Base-by-base conservation (phyloP, 148 eudicot genomes). In the Nyssa sinensis region DNA sequence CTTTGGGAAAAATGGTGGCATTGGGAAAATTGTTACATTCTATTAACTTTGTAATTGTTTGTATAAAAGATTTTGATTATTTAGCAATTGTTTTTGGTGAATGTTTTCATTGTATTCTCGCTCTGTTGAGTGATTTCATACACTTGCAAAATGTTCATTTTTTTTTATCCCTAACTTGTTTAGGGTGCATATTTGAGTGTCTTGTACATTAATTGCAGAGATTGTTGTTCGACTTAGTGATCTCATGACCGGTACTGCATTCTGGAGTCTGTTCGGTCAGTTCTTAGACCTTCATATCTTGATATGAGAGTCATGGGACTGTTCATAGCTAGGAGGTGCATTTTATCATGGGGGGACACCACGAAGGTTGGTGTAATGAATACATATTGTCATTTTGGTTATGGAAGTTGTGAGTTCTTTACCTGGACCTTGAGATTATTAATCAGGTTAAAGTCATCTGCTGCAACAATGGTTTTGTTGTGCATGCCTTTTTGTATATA, bases 121-220 rank as follows among this genome's bases (percentile, higher is more conserved):
- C 24, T 21, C 3, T 31, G 4, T 57, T 35, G 57, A 62, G 37
- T 72, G 69, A 16, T 66, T 61, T 24, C 47, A 53, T 37, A 19
- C 61, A 5, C 13, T 28, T 31, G 63, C 49, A 63, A 31, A 60
- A 33, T 33, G 25, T 63, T 39, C 44, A 39, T 58, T 49, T 29
- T 74, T 29, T 74, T 82, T 65, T 51, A 75, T 62, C 79, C 82
- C 80, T 73, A 77, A 60, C 70, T 69, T 69, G 75, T 76, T 70
- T 77, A 66, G 78, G 86, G 79, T 72, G 72, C 79, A 72, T 53
- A 63, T 76, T 85, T 86, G 75, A 83, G 87, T 86, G 75, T 62
- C 64, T 76, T 74, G 75, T 79, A 75, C 77, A 47, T 81, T 81
- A 78, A 83, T 86, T 81, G 81, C 83, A 79, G 85, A 83, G 80